phyloP scores from a whole-genome alignment of 164 flowering plant species.

The Saururus chinensis region DNA sequence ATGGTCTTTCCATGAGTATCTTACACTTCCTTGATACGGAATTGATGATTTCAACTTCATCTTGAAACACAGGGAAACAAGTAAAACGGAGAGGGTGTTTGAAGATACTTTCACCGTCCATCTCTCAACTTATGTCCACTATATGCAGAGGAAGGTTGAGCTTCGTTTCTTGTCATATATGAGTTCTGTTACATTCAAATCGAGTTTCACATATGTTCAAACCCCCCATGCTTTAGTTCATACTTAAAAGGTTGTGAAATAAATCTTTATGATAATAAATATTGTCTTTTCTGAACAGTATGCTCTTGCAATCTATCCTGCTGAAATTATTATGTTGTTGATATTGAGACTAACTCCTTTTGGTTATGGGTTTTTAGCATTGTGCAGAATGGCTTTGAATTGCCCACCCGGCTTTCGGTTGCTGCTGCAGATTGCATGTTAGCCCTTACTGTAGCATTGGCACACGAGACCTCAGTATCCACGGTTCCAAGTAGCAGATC shows the following conservation, averaged over 20 bases:
- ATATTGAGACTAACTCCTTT: background rate
- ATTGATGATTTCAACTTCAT: slow-evolving; percentile 3
- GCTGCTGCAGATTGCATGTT: slow-evolving; percentile 76
- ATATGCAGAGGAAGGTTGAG: slow-evolving; percentile 58
- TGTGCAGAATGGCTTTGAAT: slow-evolving; percentile 62
- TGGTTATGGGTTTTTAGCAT: slow-evolving; percentile 26
- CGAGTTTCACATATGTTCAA: too few species aligned
- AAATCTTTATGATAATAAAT: too few species aligned
- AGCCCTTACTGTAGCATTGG: slow-evolving; percentile 44
- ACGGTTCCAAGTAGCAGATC: slow-evolving; percentile 14
- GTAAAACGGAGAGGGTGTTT: slow-evolving; percentile 29
- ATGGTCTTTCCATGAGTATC: background rate
- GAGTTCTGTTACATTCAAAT: too few species aligned
- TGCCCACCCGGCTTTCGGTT: slow-evolving; percentile 79
- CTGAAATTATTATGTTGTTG: too few species aligned
- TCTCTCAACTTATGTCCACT: slow-evolving; percentile 33
- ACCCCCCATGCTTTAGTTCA: too few species aligned
- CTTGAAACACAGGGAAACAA: slow-evolving; percentile 33
- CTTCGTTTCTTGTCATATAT: background rate
- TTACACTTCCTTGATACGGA: background rate
- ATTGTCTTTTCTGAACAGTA: too few species aligned
- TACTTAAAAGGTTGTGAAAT: too few species aligned
- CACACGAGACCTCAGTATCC: slow-evolving; percentile 16
- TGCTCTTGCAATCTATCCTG: too few species aligned
- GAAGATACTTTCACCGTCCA: slow-evolving; percentile 41